These are phyloP conservation scores for Wallacemonas rigidus DNA, from an alignment of 208 protist genomes.

Conservation along the genomic window DNA sequence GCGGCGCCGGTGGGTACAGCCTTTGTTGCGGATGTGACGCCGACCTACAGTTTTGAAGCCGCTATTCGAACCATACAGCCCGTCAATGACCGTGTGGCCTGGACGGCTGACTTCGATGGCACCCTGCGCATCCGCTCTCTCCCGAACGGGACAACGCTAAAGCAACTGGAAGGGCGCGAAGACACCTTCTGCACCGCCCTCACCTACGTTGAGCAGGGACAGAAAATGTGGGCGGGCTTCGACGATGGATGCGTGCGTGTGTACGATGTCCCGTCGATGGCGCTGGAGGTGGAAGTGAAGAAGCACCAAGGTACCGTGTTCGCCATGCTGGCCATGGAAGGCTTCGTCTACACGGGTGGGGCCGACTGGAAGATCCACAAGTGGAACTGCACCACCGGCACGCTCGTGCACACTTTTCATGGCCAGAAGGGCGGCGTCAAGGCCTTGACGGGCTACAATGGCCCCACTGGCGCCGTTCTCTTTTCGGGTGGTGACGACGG, in stretches of 20 bases:
- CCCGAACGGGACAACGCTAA: constrained; percentile 62
- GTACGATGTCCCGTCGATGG: constrained; percentile 48
- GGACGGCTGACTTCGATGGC: constrained; percentile 76
- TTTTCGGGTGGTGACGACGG: constrained; percentile 86
- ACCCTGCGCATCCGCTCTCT: constrained; percentile 63
- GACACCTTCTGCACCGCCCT: constrained; percentile 65
- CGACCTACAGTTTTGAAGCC: constrained; percentile 53
- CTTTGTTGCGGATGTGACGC: constrained; percentile 70
- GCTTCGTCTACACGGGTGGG: constrained; percentile 72
- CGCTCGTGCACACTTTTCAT: constrained; percentile 50
- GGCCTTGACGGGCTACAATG: constrained; percentile 51
- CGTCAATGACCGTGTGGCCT: constrained; percentile 70
- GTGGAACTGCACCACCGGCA: constrained; percentile 40
- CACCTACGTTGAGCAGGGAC: constrained; percentile 41
- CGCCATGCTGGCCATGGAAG: constrained; percentile 48
- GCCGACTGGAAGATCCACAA: constrained; percentile 79
- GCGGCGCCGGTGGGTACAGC: constrained; percentile 9
- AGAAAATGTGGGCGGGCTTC: constrained; percentile 73
- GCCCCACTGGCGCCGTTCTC: constrained; percentile 59
- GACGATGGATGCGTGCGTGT: constrained; percentile 81
- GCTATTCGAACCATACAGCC: constrained; percentile 46
- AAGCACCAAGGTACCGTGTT: constrained; percentile 35
- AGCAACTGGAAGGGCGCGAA: constrained; percentile 43
- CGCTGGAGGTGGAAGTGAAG: constrained; percentile 38
- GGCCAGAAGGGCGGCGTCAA: constrained; percentile 74